phyloP scores from a whole-genome alignment of 2,329 filamentous ascomycete genomes.

The Parafenestella ontariensis region DNA sequence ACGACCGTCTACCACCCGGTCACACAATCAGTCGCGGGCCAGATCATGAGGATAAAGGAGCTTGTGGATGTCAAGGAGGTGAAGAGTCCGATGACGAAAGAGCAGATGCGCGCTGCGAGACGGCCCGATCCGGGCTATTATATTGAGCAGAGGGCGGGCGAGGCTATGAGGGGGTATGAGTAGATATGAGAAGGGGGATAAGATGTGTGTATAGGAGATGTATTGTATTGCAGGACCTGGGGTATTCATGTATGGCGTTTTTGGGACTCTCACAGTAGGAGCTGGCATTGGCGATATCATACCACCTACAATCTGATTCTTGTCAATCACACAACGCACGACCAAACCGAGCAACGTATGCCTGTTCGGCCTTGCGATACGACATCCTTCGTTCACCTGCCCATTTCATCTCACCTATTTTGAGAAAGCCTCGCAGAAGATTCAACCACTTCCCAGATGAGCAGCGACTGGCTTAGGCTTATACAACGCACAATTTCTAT shows the following conservation, averaged over 20 bases:
- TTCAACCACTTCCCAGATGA: no score
- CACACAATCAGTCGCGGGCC: slow-evolving; percentile 79
- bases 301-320: background rate
- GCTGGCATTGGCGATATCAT: background rate
- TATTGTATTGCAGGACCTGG: background rate
- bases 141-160: slow-evolving; percentile 64
- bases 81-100: slow-evolving; percentile 66
- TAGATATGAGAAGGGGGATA: background rate
- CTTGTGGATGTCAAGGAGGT: slow-evolving; percentile 85
- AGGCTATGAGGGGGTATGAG: slow-evolving; percentile 25
- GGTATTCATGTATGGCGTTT: background rate
- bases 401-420: no score
- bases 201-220: background rate
- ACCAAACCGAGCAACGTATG: no score
- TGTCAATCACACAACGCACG: no score
- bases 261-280: background rate
- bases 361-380: no score
- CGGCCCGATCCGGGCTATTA: slow-evolving; percentile 82
- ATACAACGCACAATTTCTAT: no score
- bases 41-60: slow-evolving; percentile 95
- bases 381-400: no score
- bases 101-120: slow-evolving; percentile 73
- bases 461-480: no score
- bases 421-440: no score
- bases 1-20: slow-evolving; percentile 91